Base-by-base conservation (phyloP, 1,139 yeast species). In the Debaryomyces subglobosus region DNA sequence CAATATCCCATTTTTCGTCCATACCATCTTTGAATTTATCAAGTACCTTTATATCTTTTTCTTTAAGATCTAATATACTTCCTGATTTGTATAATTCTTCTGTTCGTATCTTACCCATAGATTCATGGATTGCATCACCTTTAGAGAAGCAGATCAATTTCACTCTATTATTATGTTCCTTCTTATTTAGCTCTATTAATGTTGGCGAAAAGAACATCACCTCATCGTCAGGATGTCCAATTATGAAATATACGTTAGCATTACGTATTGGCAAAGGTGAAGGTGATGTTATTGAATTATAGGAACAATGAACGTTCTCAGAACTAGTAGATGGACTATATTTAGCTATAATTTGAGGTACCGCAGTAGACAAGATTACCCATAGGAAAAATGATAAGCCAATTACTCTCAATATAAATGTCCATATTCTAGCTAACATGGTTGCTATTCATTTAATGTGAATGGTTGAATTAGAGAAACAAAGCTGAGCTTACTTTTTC, bases 221-320 rank as follows among this genome's bases (percentile, higher is more conserved):
- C 67, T 95, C 99, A 64, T 95, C 99, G 66, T 95, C 99, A 0
- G 99, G 99, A 66, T 95, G 99, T 0, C 97, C 97, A 38, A 91
- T 85, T 16, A 94, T 72, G 43, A 89, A 71, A 53, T 77, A 78
- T 1, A 79, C 69, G 1, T 69, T 63, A 34, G 71, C 63, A 51
- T 74, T 65, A 16, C 57, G 63, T 18, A 74, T 68, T 5, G 72
- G 71, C 24, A 70, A 55, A 5, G 71, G 64, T 16, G 72, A 62
- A 4, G 76, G 74, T 10, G 69, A 62, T 1, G 74, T 69, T 27
- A 74, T 62, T 25, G 78, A 70, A 40, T 63, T 63, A 56, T 74
- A 72, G 9, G 79, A 78, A 49, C 69, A 74, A 3, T 53, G 43
- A 4, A 59, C 44, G 18, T 52, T 53, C 13, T 52, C 49, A 55